Evolutionary conservation across 2,329 filamentous ascomycete species (phyloP).

Genomic region (Penicillium sp.): DNA sequence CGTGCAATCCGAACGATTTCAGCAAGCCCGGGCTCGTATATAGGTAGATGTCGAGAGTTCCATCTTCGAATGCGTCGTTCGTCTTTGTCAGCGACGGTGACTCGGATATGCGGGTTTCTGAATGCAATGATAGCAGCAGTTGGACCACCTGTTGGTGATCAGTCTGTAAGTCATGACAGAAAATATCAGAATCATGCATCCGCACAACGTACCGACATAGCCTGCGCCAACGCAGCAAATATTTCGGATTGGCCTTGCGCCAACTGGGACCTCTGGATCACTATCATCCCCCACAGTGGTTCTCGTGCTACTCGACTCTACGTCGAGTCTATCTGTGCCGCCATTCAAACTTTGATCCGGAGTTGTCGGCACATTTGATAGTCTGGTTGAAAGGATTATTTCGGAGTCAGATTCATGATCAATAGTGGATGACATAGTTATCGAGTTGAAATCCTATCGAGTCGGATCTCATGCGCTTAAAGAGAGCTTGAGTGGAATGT

Average conservation of each 20-base stretch:
- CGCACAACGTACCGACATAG: constrained; percentile 19
- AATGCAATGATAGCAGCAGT: constrained; percentile 28
- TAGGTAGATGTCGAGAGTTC: constrained; percentile 29
- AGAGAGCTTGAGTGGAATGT: neutral
- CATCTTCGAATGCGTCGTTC: constrained; percentile 25
- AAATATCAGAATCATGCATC: neutral
- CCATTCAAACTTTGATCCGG: constrained; percentile 7
- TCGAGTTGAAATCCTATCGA: neutral
- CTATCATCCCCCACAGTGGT: neutral
- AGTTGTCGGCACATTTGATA: constrained; percentile 9
- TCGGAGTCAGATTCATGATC: constrained; percentile 1
- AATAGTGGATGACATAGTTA: constrained; percentile 1
- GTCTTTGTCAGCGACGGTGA: constrained; percentile 30
- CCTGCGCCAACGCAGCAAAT: constrained; percentile 30
- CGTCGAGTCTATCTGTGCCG: constrained; percentile 3
- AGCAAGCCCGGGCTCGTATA: constrained; percentile 30
- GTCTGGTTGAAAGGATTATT: no score
- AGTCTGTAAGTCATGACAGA: neutral
- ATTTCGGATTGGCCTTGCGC: constrained; percentile 13
- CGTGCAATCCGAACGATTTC: constrained; percentile 18
- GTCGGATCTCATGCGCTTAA: neutral
- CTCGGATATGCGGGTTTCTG: constrained; percentile 29
- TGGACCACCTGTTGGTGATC: constrained; percentile 17
- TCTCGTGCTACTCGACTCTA: neutral
- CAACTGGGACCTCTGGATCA: neutral